Percentiles rank a stretch among this genome's conserved stretches.
These are phyloP conservation scores for Eucalyptus pauciflora DNA, from an alignment of 345 rosid genomes.

Conservation along the genomic window DNA sequence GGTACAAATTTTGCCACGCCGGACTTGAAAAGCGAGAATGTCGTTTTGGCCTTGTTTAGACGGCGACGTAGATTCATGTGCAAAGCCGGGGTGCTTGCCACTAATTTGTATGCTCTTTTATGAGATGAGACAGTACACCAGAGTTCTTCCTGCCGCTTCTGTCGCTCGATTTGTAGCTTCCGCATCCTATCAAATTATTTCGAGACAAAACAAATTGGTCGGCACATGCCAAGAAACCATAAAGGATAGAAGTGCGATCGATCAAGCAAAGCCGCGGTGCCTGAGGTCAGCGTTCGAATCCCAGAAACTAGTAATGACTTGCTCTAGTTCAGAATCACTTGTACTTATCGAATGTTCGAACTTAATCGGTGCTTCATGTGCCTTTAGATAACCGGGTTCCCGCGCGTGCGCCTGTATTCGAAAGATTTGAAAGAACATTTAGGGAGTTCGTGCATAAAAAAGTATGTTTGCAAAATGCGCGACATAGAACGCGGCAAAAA, in stretches of 20 bases:
- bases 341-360: not conserved
- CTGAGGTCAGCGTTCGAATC: not conserved
- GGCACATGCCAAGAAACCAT: not conserved
- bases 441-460: fast-evolving
- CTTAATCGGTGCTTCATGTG: not conserved
- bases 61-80: not conserved
- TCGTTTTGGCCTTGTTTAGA: not conserved
- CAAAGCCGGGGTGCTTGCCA: not conserved
- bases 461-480: not conserved
- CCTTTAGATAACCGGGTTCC: not conserved
- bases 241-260: not conserved
- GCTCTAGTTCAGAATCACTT: not conserved
- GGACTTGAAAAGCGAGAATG: not conserved
- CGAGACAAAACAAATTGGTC: not conserved
- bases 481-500: not conserved
- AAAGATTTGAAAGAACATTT: not conserved
- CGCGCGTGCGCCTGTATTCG: not conserved
- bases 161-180: not conserved
- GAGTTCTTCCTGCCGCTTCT: not conserved
- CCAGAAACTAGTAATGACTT: not conserved
- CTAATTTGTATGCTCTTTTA: not conserved
- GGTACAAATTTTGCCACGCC: not conserved
- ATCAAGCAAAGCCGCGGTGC: not conserved
- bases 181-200: not conserved
- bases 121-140: not conserved